These are phyloP conservation scores for Fusarium chlamydosporum DNA, from an alignment of 2,329 filamentous ascomycete species.

Conservation along the genomic window DNA sequence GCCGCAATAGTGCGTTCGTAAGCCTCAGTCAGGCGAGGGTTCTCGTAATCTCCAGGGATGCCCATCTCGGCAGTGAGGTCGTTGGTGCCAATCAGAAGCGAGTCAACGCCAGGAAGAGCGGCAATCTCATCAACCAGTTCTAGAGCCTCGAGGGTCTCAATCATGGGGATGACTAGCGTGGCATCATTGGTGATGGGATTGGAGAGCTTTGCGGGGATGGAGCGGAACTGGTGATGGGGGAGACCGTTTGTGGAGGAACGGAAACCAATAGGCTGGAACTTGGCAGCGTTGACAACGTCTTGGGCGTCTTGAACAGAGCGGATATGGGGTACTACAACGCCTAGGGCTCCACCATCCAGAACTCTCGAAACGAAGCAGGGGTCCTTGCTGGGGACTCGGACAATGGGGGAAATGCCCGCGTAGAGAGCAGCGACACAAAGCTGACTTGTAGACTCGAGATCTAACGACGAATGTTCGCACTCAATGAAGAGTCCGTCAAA, in stretches of 20 bases:
- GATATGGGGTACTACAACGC: slow-evolving; percentile 49
- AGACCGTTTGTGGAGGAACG: slow-evolving; percentile 47
- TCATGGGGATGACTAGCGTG: slow-evolving; percentile 51
- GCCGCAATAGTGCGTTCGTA: slow-evolving; percentile 56
- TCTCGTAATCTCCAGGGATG: slow-evolving; percentile 48
- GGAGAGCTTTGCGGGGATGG: slow-evolving; percentile 41
- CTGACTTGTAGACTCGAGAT: slow-evolving; percentile 53
- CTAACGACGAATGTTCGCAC: slow-evolving; percentile 56
- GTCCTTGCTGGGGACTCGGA: slow-evolving; percentile 47
- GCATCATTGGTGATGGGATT: slow-evolving; percentile 43
- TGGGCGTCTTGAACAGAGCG: slow-evolving; percentile 46
- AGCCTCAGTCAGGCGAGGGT: slow-evolving; percentile 41
- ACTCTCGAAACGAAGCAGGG: slow-evolving; percentile 49
- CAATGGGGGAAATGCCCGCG: slow-evolving; percentile 50
- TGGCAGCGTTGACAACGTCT: slow-evolving; percentile 48
- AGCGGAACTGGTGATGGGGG: slow-evolving; percentile 43
- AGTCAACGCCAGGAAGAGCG: slow-evolving; percentile 58
- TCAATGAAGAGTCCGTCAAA: slow-evolving; percentile 58
- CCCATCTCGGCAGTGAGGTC: slow-evolving; percentile 61
- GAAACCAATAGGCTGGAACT: slow-evolving; percentile 48
- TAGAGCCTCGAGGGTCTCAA: slow-evolving; percentile 50
- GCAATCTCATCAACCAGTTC: slow-evolving; percentile 53
- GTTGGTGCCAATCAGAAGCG: slow-evolving; percentile 60
- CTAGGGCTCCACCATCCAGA: slow-evolving; percentile 48
- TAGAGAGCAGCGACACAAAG: slow-evolving; percentile 52